Evolutionary conservation across 805 yeast genomes (phyloP).

Genomic region (Metschnikowia matae): DNA sequence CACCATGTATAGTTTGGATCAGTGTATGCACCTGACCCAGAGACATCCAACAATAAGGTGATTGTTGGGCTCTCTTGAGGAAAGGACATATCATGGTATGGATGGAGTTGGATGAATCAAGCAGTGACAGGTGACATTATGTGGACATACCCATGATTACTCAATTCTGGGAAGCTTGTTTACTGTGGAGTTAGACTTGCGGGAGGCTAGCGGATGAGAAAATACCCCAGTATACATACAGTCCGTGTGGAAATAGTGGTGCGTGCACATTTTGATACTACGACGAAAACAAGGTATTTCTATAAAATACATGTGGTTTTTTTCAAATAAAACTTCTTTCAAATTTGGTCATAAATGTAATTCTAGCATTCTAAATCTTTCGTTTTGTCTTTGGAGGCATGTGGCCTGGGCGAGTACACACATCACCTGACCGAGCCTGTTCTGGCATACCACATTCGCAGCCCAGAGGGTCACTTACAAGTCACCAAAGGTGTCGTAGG

Average conservation of each 20-base stretch:
- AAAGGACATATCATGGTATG: not conserved
- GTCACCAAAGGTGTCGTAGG: conserved; percentile 50
- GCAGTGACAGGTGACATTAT: not conserved
- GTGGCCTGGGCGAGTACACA: not conserved
- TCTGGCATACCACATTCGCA: not conserved
- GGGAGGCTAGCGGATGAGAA: conserved; percentile 1
- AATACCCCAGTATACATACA: conserved; percentile 4
- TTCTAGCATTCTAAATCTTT: not conserved
- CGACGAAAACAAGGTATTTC: too few species aligned
- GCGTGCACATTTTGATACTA: not conserved
- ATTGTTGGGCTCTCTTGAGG: not conserved
- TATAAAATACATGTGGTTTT: too few species aligned
- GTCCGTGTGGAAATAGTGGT: not conserved
- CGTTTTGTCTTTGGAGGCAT: not conserved
- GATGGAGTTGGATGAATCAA: not conserved
- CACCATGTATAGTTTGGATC: not conserved
- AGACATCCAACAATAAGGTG: not conserved
- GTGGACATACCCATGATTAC: conserved; percentile 3
- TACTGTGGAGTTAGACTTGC: not conserved
- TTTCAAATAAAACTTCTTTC: too few species aligned
- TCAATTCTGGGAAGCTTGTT: conserved; percentile 1
- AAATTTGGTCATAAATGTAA: not conserved
- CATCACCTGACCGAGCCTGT: not conserved
- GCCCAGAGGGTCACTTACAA: conserved; percentile 23
- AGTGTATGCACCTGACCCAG: not conserved